phyloP scores from a whole-genome alignment of 805 yeast genomes.

The Debaryomyces prosopidis region DNA sequence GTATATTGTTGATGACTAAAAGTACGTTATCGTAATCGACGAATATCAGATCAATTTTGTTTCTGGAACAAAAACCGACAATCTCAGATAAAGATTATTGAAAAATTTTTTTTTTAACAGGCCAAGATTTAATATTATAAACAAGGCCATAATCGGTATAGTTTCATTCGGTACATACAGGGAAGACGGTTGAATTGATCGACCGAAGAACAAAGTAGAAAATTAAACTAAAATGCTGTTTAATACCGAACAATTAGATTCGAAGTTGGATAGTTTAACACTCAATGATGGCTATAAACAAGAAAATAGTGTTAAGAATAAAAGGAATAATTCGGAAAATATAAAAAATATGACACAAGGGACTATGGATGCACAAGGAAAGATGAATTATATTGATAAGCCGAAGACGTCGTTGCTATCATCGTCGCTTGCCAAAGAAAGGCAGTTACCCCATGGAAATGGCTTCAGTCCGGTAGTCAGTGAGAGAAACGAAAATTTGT shows the following conservation, averaged over 20 bases:
- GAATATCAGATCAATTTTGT: not conserved
- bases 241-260: conserved; percentile 9
- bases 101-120: not conserved
- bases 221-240: conserved; percentile 5
- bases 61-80: not conserved
- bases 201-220: not conserved
- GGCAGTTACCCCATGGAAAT: conserved; percentile 1
- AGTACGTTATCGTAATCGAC: no score
- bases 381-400: not conserved
- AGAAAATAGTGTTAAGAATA: not conserved
- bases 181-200: no score
- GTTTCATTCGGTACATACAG: no score
- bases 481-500: conserved; percentile 4
- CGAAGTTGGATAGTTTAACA: conserved; percentile 10
- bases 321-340: not conserved
- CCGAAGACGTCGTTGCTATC: conserved; percentile 24
- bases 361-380: no score
- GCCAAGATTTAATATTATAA: no score
- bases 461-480: not conserved
- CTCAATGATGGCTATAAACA: conserved; percentile 5
- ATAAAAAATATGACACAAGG: no score
- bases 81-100: not conserved
- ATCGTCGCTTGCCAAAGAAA: conserved; percentile 26
- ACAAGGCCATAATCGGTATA: no score
- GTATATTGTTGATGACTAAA: not conserved